Conservation (phyloP, 495 filamentous ascomycete species). For the Halenospora varia region DNA sequence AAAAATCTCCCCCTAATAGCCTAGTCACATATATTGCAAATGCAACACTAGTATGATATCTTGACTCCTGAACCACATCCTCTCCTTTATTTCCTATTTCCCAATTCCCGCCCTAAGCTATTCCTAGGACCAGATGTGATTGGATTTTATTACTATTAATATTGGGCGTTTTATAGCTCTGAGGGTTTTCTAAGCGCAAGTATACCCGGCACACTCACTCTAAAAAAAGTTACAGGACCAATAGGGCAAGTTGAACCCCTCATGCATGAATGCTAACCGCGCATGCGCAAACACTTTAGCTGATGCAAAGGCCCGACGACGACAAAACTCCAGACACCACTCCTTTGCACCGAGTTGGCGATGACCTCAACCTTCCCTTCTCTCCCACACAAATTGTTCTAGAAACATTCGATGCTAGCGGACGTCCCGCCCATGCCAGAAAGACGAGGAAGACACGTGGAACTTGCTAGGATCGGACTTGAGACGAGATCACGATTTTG, state of each 20-base stretch:
- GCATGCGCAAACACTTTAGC: background rate
- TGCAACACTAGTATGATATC: background rate
- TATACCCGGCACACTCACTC: background rate
- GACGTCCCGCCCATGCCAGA: too few relatives aligned
- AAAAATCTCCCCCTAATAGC: background rate
- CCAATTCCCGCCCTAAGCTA: background rate
- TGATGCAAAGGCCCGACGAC: background rate
- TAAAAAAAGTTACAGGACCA: background rate
- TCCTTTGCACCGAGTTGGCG: background rate
- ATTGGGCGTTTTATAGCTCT: background rate
- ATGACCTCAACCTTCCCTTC: background rate
- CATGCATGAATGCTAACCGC: background rate
- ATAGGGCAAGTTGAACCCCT: background rate
- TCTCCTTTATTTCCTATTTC: background rate
- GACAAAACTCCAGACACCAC: background rate
- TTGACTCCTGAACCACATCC: background rate
- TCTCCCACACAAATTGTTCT: background rate
- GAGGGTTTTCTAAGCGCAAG: background rate
- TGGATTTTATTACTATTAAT: background rate
- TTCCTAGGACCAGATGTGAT: too few relatives aligned
- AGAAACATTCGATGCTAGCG: background rate
- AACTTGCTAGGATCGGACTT: background rate
- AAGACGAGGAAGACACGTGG: background rate
- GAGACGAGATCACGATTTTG: background rate
- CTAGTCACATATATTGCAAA: background rate